Evolutionary conservation across 2,329 filamentous ascomycete genomes (phyloP).

Genomic region (Whalleya microplaca): DNA sequence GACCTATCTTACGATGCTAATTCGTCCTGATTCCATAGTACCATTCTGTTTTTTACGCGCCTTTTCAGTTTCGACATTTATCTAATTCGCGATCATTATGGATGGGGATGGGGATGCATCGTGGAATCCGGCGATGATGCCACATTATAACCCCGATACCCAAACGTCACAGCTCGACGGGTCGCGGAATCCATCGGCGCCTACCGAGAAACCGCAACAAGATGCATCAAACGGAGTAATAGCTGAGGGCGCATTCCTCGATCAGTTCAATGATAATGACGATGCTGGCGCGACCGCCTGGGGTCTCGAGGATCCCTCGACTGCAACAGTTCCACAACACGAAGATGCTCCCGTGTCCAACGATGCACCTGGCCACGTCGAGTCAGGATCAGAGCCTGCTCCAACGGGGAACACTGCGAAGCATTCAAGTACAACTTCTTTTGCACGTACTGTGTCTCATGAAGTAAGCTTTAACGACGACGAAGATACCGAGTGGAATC

Average conservation of each 20-base stretch:
- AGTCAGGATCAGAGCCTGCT: conserved; percentile 18
- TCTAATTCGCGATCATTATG: conserved; percentile 42
- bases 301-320: conserved; percentile 26
- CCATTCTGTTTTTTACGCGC: conserved; percentile 24
- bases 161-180: conserved; percentile 19
- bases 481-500: conserved; percentile 61
- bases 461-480: conserved; percentile 63
- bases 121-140: conserved; percentile 58
- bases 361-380: conserved; percentile 16
- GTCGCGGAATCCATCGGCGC: conserved; percentile 8
- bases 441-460: conserved; percentile 66
- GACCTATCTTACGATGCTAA: conserved; percentile 20
- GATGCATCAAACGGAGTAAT: conserved; percentile 16
- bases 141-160: conserved; percentile 40
- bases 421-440: conserved; percentile 65
- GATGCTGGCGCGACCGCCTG: conserved; percentile 32
- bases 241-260: conserved; percentile 24
- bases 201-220: conserved; percentile 11
- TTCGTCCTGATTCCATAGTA: conserved; percentile 15
- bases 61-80: conserved; percentile 30
- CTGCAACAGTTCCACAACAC: conserved; percentile 13
- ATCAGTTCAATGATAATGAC: conserved; percentile 32
- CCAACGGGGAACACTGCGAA: conserved; percentile 45
- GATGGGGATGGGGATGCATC: conserved; percentile 46
- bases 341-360: conserved; percentile 15